Percentiles rank a stretch among this genome's conserved stretches.
Conservation (phyloP, 345 rosid species). For the Populus davidiana region DNA sequence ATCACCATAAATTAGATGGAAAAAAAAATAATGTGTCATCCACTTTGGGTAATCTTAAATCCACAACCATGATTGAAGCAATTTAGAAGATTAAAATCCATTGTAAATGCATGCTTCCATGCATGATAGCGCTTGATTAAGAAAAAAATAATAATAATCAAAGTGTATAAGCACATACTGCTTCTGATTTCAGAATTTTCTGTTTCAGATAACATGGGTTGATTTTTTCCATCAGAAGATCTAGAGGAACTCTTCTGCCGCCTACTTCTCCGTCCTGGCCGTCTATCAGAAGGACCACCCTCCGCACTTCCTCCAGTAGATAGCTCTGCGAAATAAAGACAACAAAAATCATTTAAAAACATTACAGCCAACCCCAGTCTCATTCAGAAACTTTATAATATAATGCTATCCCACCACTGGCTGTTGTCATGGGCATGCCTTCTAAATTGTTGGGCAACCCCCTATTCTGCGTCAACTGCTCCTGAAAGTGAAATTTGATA, state of each 20-base stretch:
- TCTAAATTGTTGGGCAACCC: constrained; percentile 36
- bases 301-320: constrained; percentile 39
- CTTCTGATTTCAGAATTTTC: constrained; percentile 42
- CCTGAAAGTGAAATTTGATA: constrained; percentile 36
- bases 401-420: constrained; percentile 45
- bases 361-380: background rate
- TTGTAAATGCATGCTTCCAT: background rate
- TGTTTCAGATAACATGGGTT: constrained; percentile 38
- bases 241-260: constrained; percentile 64
- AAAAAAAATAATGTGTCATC: background rate
- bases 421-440: constrained; percentile 23
- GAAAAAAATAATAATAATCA: background rate
- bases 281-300: constrained; percentile 49
- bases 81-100: background rate
- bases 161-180: constrained; percentile 14
- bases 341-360: constrained; percentile 7
- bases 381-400: constrained; percentile 5
- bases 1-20: background rate
- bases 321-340: constrained; percentile 36
- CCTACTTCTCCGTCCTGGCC: constrained; percentile 67
- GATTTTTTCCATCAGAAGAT: constrained; percentile 51
- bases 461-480: constrained; percentile 29
- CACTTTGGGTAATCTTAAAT: background rate
- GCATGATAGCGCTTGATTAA: background rate
- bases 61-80: constrained; percentile 2